phyloP scores from a whole-genome alignment of 495 filamentous ascomycete genomes.

The Hypomontagnella monticulosa region DNA sequence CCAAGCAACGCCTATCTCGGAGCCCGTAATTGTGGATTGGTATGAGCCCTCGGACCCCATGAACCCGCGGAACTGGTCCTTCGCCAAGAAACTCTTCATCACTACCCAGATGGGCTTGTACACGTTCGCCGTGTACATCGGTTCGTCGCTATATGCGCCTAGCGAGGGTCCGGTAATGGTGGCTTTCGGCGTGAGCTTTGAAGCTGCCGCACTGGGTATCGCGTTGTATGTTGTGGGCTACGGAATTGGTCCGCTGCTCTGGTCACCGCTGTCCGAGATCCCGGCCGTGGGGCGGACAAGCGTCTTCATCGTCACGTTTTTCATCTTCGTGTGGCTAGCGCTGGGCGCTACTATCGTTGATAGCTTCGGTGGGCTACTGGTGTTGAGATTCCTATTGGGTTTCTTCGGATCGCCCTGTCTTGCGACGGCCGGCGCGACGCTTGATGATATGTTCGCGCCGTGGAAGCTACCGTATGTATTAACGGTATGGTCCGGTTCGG shows the following conservation, averaged over 20 bases:
- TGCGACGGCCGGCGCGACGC: conserved; percentile 81
- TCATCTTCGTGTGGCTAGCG: conserved; percentile 74
- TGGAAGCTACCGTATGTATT: conserved; percentile 77
- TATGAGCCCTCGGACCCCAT: conserved; percentile 61
- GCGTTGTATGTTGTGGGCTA: conserved; percentile 73
- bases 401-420: conserved; percentile 80
- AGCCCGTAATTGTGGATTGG: conserved; percentile 63
- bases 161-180: conserved; percentile 53
- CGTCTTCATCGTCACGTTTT: conserved; percentile 74
- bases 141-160: conserved; percentile 58
- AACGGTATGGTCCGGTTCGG: conserved; percentile 63
- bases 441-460: conserved; percentile 78
- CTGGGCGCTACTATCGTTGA: conserved; percentile 79
- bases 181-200: conserved; percentile 62
- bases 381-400: conserved; percentile 78
- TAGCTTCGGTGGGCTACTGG: conserved; percentile 73
- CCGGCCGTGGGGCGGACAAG: conserved; percentile 71
- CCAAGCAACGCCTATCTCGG: conserved; percentile 1
- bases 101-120: conserved; percentile 65
- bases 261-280: conserved; percentile 66
- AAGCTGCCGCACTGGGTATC: conserved; percentile 62
- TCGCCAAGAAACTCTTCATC: conserved; percentile 51
- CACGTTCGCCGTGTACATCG: conserved; percentile 61
- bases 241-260: conserved; percentile 62
- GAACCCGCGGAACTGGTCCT: conserved; percentile 65